Base-by-base conservation (phyloP, 176 grass and related monocot genomes). In the Chrysopogon serrulatus region DNA sequence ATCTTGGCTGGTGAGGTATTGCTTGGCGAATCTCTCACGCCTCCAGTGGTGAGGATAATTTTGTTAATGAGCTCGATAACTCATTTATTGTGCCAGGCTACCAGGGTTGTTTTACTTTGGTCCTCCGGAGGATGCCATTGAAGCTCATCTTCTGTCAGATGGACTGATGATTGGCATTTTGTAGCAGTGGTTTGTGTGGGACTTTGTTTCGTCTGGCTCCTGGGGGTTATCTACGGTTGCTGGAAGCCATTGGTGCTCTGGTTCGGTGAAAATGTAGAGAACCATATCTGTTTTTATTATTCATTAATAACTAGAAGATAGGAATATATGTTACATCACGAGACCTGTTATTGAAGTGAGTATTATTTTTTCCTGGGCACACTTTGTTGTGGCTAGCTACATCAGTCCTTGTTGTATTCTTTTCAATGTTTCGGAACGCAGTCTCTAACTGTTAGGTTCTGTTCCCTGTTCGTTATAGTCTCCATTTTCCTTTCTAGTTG, bases 221-320 rank as follows among this genome's bases (percentile, higher is more conserved):
- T 85, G 76, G 23, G 54, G 42, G 53, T 67, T 83, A 57, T 73
- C 79, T 81, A 43, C 54, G 62, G 23, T 84, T 28, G n/a, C 37
- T 43, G 67, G 41, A 39, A 83, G 66, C 37, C 32, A 44, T 82
- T 81, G 45, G 71, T 59, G 45, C 27, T 28, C 84, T 69, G 73
- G 43, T 16, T 62, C 66, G 65, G 68, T 30, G 2, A 39, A 39
- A 73, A 51, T 80, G 77, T 86, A 86, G 84, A 80, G 76, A 80
- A 63, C 43, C 33, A 53, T 69, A 63, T 53, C 10, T n/a, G 15
- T 71, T 18, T 81, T 74, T 41, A 66, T 80, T 80, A 66, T 80
- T 80, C 41, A 5, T 74, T 60, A 54, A 16, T 28, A 56, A 57
- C 9, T 57, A 57, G 66, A 54, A 74, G 70, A 81, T 86, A 81